These are phyloP conservation scores for Bipolaris oryzae DNA, from an alignment of 2,329 filamentous ascomycete genomes.

Conservation along the genomic window DNA sequence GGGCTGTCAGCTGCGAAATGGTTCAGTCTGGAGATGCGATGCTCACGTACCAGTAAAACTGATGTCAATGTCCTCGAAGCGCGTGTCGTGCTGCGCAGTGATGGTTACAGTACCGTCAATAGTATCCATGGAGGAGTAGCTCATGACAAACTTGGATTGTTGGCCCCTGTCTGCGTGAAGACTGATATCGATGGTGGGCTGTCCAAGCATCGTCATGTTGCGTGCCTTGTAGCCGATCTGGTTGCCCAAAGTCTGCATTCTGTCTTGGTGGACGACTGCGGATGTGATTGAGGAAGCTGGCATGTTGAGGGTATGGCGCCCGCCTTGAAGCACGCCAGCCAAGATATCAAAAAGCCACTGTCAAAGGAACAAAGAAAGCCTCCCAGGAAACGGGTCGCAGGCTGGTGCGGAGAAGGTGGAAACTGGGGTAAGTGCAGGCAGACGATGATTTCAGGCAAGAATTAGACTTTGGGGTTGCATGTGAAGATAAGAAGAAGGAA, in stretches of 20 bases:
- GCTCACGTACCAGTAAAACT: slow-evolving; percentile 59
- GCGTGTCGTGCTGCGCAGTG: slow-evolving; percentile 57
- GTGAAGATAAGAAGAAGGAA: slow-evolving; percentile 6
- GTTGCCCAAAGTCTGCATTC: slow-evolving; percentile 40
- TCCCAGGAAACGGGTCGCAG: no score
- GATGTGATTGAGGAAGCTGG: slow-evolving; percentile 28
- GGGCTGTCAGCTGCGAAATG: slow-evolving; percentile 19
- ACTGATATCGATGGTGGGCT: slow-evolving; percentile 53
- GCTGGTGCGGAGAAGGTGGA: slow-evolving; percentile 29
- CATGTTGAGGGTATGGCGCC: slow-evolving; percentile 26
- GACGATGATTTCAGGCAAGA: not conserved
- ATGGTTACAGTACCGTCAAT: slow-evolving; percentile 62
- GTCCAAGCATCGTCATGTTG: slow-evolving; percentile 41
- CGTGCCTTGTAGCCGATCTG: slow-evolving; percentile 45
- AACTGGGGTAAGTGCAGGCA: slow-evolving; percentile 11
- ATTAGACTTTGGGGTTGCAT: slow-evolving; percentile 8
- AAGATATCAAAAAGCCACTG: slow-evolving; percentile 14
- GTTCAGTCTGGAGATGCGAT: not conserved
- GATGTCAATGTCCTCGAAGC: slow-evolving; percentile 65
- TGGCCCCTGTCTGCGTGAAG: slow-evolving; percentile 44
- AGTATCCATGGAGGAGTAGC: slow-evolving; percentile 63
- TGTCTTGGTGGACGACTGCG: slow-evolving; percentile 27
- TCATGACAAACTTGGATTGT: slow-evolving; percentile 47
- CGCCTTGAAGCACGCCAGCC: slow-evolving; percentile 14
- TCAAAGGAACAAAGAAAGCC: slow-evolving; percentile 17